Evolutionary conservation across 352 stramenopile species (phyloP), one percentile per base, ranked within the genome.

Genomic region (Discostella stelligera): DNA sequence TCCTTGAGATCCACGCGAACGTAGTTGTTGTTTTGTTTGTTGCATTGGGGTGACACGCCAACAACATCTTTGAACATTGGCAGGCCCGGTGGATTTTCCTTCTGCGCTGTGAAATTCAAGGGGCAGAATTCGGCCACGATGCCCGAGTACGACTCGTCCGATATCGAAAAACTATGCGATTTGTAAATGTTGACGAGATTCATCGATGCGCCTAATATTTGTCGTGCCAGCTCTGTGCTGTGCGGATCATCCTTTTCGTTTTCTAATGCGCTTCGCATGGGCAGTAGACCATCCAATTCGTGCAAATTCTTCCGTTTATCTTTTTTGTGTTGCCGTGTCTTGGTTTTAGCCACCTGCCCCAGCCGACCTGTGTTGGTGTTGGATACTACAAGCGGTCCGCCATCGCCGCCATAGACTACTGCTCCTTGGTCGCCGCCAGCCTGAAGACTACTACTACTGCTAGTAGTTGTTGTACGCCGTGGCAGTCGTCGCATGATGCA

Each of bases 61-160:
- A 86, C 60, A 10, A 92, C 68, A 62, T 90, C 74, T n/a, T 71
- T 65, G 78, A 92, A 92, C 80, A 90, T 90, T 7, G 87, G 87
- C 16, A 85, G 78, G 67, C 74, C 49, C 9, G 80, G 70, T 30
- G 80, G 84, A 64, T 87, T 79, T 0, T 66, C 55, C 50, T 90
- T 90, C 46, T 87, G 77, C 0, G 64, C 9, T 5, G 59, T 13
- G 76, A 83, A 90, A 66, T 90, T 67, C 30, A 90, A 21, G 25
- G 74, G 46, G 58, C 84, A 90, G 67, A 90, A 90, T 50, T 77
- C 44, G 27, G 39, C 76, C 23, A 77, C 30, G 0, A 83, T 44
- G 4, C 76, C 76, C 18, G 55, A 46, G 14, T 82, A 82, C 41
- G 44, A 53, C 64, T 74, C 39, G 23, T 75, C 65, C 27, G 67